Evolutionary conservation across 805 yeast species (phyloP), one percentile per base, ranked within the genome.

Genomic region (Komagataella pseudopastoris): DNA sequence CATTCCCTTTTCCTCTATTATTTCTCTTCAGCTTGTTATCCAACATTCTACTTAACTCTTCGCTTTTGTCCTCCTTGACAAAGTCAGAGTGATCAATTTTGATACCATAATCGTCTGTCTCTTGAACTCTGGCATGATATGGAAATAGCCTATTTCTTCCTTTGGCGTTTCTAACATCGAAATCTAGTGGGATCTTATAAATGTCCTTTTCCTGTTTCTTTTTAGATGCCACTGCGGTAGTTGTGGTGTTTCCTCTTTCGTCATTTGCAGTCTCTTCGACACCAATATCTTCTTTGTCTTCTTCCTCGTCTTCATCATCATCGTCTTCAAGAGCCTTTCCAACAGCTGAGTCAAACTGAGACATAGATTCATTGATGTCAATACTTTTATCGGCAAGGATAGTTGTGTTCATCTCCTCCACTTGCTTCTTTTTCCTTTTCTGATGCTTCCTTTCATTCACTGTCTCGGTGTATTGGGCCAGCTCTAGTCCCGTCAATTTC

Each of bases 101-200:
- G 52, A 80, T 83, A 30, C 99, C 99, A 63, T 91, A 93, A 56
- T 91, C 97, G 61, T 93, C 98, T 48, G 74, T 69, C 56, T 85
- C 79, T 22, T 76, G 69, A 57, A 78, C 77, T 30, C 72, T 75
- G 1, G 77, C 75, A 44, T 78, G 68, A 57, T 71, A 85, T 10
- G 96, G 98, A 60, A 91, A 93, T 86, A 85, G 83, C 47, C 74
- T 77, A 63, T 71, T 74, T 65, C 61, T 76, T 64, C 71, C 77
- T 59, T 63, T 67, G 44, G 73, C 71, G 5, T 70, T 70, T 30
- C 76, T 70, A 46, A 82, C 76, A 59, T 83, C 87, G 51, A 65
- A 70, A 57, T 76, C 81, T 60, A 81, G 69, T 1, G 81, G 78
- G 53, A 69, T 60, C 51, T 70, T 67, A 23, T 71, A 62, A 6